Base-by-base conservation (phyloP, 768 basidiomycete genomes). In the Trametes cingulata region DNA sequence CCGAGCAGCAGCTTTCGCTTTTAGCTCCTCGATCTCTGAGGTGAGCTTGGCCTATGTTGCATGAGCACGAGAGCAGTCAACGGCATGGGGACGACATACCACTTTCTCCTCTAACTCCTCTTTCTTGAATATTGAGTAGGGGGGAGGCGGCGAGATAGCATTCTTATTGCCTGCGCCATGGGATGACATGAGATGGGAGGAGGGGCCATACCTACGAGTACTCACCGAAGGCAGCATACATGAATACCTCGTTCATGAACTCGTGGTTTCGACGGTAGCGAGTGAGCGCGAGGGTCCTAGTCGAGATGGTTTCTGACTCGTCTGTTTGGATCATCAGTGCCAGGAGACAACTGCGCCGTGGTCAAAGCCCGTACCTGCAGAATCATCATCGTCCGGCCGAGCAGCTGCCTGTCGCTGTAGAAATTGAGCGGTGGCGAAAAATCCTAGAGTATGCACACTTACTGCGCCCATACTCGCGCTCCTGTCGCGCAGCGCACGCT, bases 221-320 rank as follows among this genome's bases (percentile, higher is more conserved):
- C 72, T 48, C 37, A 74, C 90, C 84, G 66, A 84, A 88, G 0
- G 87, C 88, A 22, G 91, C 90, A 64, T 83, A 81, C 63, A 78
- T 79, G 72, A 93, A 92, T 1, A 93, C 87, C 42, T 88, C 88
- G 68, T 87, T 87, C 90, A 93, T 93, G 60, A 88, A 77, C 43
- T 91, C 91, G 67, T 93, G 90, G 67, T 93, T 93, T 6, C 90
- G 84, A 64, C 80, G 82, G 68, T 91, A 93, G 36, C 91, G 80
- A 17, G 85, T 81, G 36, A 88, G 67, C 7, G 91, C 88, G 15
- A 92, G 77, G 2, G 88, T 83, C 42, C 88, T 81, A 1, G 88
- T 84, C 0, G 91, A 88, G 59, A 92, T 87, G 60, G 80, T 76
- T 59, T 92, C 90, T 22, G 63, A 52, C 29, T 71, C 70, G 20